These are phyloP conservation scores for Paralagenidium karlingii DNA, from an alignment of 352 stramenopile genomes.

Conservation along the genomic window DNA sequence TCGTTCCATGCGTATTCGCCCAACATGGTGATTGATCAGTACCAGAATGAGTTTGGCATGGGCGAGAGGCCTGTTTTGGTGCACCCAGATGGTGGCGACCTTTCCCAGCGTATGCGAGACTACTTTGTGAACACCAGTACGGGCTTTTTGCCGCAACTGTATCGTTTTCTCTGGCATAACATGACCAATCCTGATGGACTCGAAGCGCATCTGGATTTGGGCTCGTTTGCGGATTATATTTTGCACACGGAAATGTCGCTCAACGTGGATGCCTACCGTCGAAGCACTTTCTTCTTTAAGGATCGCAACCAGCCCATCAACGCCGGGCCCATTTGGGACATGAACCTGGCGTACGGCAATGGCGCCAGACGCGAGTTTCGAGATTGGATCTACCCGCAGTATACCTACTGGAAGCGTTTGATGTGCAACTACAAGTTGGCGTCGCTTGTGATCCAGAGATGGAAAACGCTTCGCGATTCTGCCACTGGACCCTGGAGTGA, in stretches of 20 bases:
- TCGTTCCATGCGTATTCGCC: slow-evolving; percentile 34
- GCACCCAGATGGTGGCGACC: slow-evolving; percentile 16
- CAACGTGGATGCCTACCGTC: slow-evolving; percentile 47
- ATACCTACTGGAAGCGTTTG: slow-evolving; percentile 48
- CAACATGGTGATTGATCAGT: slow-evolving; percentile 45
- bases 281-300: slow-evolving; percentile 62
- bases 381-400: slow-evolving; percentile 34
- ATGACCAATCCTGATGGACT: slow-evolving; percentile 39
- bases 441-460: slow-evolving; percentile 59
- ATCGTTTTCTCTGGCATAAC: slow-evolving; percentile 44
- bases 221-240: slow-evolving; percentile 61
- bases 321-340: slow-evolving; percentile 53
- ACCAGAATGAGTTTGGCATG: slow-evolving; percentile 36
- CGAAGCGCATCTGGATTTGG: slow-evolving; percentile 39
- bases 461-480: slow-evolving; percentile 37
- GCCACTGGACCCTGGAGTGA: slow-evolving; percentile 37
- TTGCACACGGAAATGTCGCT: slow-evolving; percentile 48
- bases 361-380: slow-evolving; percentile 15
- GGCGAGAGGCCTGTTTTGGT: slow-evolving; percentile 34
- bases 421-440: slow-evolving; percentile 70
- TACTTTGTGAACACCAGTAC: slow-evolving; percentile 38
- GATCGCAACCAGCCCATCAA: slow-evolving; percentile 49
- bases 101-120: slow-evolving; percentile 50
- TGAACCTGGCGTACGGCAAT: slow-evolving; percentile 48
- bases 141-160: slow-evolving; percentile 36